Base-by-base conservation (phyloP, 2,329 filamentous ascomycete genomes). In the Fusarium incarnatum region DNA sequence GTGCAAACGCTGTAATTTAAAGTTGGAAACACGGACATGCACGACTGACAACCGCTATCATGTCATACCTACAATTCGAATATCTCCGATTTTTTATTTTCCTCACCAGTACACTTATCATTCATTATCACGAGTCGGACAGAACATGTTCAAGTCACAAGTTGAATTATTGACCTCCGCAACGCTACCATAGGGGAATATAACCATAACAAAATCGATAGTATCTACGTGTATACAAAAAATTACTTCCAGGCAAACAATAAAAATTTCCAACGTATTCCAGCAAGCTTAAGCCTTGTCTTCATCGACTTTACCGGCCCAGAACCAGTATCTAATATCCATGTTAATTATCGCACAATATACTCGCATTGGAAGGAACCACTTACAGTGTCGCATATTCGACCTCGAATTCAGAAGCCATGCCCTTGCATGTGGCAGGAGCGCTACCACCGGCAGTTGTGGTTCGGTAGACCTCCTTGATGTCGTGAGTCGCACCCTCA, bases 311-410 rank as follows among this genome's bases (percentile, higher is more conserved):
- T 62, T 68, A 27, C 64, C 72, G 49, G 69, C 74, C 70, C 73
- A 76, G 62, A 76, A 76, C 74, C 74, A 76, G 56, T 76, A 76
- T 64, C 74, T 76, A 18, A 47, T 52, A 34, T n/a, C 27, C 46
- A 32, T 40, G 65, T 76, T 53, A 76, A 69, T 56, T 42, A 54
- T 37, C 15, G 18, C n/a, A 42, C 22, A 40, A 18, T 10, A 18
- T 25, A 18, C 12, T 12, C 34, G 23, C 12, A 41, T 32, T 13
- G 8, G 27, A 18, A 16, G n/a, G 10, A 46, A 11, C 16, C 25
- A 91, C 91, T 87, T 93, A 98, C 86, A 94, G 88, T 44, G 94
- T 90, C 32, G 92, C 86, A 81, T 98, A 98, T 76, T 94, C 85
- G 16, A 97, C 88, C 67, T 90, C 83, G 72, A 98, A 94, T 2